Evolutionary conservation across 257 asterid genomes (phyloP), one percentile per base, ranked within the genome.

Genomic region (Solanum neorickii): DNA sequence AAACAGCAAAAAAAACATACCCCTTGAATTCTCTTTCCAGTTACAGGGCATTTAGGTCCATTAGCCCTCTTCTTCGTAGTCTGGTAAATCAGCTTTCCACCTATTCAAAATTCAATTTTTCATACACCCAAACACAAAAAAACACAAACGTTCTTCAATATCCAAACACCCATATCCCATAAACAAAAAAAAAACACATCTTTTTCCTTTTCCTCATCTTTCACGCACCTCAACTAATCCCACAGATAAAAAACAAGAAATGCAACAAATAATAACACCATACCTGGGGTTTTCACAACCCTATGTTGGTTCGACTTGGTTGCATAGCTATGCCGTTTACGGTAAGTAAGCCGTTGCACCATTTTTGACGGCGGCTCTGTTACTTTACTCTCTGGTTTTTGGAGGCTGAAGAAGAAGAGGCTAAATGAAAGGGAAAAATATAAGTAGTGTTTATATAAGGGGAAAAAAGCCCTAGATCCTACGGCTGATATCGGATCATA

Each of bases 21-120:
- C 93, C 98, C 98, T 90, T 94, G 98, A 86, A 94, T 94, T 91
- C 96, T 92, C 94, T 94, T 93, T 15, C 98, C 97, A 83, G 98
- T 94, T 42, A 94, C 98, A 41, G 98, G 95, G 91, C 98, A 94
- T 82, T 93, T 94, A 20, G 98, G 96, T 25, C 98, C 98, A 84
- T 94, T 93, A 1, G 98, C 98, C 86, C 97, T 91, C 93, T 94
- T 94, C 93, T 94, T 94, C 0, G 97, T 94, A 86, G 86, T 92
- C 92, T 94, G 98, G 75, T 94, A 94, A 85, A 94, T 95, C 35
- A 94, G 91, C 92, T 94, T 94, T 44, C 98, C 98, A 3, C 98
- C 98, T 94, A 86, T 68, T 39, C 86, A 65, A 87, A 65, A 70
- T 37, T 41, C 83, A 25, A 16, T 25, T 21, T 69, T 44, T 13